Percentiles rank a stretch among this genome's conserved stretches.
These are phyloP conservation scores for Tieghemostelium lacteum DNA, from an alignment of 78 protist genomes.

Conservation along the genomic window DNA sequence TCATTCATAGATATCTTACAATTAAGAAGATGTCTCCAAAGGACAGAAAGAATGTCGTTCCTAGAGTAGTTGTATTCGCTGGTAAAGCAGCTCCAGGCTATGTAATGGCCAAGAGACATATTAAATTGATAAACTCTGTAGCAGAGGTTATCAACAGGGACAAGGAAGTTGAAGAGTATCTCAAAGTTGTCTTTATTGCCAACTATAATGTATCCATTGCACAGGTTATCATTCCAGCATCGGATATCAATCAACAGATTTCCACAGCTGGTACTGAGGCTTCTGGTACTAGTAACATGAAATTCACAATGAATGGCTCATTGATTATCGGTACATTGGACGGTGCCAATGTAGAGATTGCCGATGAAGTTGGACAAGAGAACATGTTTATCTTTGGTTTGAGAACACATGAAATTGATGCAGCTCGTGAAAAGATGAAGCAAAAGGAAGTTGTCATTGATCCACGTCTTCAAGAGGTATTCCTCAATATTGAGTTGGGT, in stretches of 20 bases:
- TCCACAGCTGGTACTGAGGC: conserved; percentile 98
- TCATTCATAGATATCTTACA: conserved; percentile 75
- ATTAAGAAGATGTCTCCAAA: conserved; percentile 72
- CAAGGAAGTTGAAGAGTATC: conserved; percentile 79
- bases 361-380: conserved; percentile 89
- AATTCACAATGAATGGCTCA: conserved; percentile 94
- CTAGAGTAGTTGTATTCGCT: conserved; percentile 91
- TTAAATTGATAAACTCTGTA: conserved; percentile 93
- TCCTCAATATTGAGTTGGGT: conserved; percentile 81
- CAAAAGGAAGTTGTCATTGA: conserved; percentile 75
- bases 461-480: conserved; percentile 72
- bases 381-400: conserved; percentile 91
- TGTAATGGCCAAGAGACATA: conserved; percentile 94
- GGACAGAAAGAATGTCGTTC: conserved; percentile 69
- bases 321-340: conserved; percentile 94
- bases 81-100: conserved; percentile 99
- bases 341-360: conserved; percentile 97
- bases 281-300: conserved; percentile 97
- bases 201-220: conserved; percentile 96
- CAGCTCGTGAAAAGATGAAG: conserved; percentile 56
- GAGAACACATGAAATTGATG: conserved; percentile 68
- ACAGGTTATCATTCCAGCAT: conserved; percentile 95
- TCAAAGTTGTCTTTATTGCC: conserved; percentile 93
- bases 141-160: conserved; percentile 95
- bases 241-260: conserved; percentile 96